These are phyloP conservation scores for Thozetella sp. DNA, from an alignment of 495 filamentous ascomycete genomes.

Conservation along the genomic window DNA sequence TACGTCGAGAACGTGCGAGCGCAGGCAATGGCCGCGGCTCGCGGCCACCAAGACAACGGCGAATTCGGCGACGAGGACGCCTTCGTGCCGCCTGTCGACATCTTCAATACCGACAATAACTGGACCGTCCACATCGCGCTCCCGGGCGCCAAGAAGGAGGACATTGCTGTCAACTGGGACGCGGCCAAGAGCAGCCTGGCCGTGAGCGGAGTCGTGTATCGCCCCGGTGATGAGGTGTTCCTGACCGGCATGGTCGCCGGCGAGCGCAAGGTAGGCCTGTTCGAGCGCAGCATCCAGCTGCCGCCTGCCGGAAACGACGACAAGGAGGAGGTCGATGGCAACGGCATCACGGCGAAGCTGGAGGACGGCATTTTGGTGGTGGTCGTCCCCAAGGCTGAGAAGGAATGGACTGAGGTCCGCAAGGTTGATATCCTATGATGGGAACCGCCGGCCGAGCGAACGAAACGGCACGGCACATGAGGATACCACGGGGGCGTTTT, in stretches of 20 bases:
- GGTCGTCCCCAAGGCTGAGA: constrained; percentile 65
- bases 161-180: constrained; percentile 77
- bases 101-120: constrained; percentile 66
- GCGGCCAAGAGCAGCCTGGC: constrained; percentile 63
- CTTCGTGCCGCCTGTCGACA: constrained; percentile 68
- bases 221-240: constrained; percentile 72
- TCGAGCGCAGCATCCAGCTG: constrained; percentile 69
- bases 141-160: constrained; percentile 76
- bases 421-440: constrained; percentile 60
- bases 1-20: constrained; percentile 29
- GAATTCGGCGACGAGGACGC: not conserved
- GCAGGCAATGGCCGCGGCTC: not conserved
- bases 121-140: constrained; percentile 74
- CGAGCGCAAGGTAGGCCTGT: constrained; percentile 72
- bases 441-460: not conserved
- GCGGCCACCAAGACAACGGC: not conserved
- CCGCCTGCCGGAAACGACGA: constrained; percentile 46
- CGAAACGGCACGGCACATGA: too few species aligned
- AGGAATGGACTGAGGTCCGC: constrained; percentile 59
- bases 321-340: constrained; percentile 63
- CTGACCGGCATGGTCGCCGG: constrained; percentile 60
- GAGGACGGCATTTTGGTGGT: constrained; percentile 59
- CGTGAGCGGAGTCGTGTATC: constrained; percentile 70
- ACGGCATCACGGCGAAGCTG: constrained; percentile 70
- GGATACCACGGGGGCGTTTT: not conserved